Evolutionary conservation across 2,329 filamentous ascomycete species (phyloP), one percentile per base, ranked within the genome.

Genomic region (Cyphellophora europaea): DNA sequence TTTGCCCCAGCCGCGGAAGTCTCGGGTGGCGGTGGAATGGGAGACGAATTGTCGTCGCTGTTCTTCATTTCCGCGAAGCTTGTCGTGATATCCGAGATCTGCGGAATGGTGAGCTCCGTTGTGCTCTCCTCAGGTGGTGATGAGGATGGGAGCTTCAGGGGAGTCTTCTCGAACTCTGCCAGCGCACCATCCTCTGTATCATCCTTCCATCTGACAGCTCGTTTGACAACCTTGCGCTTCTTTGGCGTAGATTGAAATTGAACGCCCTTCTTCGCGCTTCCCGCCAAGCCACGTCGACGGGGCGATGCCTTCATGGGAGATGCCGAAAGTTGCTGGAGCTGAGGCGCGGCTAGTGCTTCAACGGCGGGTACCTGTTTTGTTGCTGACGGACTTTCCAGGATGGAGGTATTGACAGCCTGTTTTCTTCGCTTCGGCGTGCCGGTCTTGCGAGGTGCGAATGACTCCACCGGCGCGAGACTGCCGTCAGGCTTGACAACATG

Each of bases 401-500:
- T 53, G 10, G 58, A 43, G n/a, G 35, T 44, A 34, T 43, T 60
- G 15, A 32, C 16, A 27, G 36, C 33, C 15, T 44, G 47, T 51
- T 75, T 78, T 46, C 71, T 68, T 45, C 82, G 74, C 61, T 87
- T 89, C 0, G 86, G 82, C 2, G 87, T 93, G 13, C 83, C 82
- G 23, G 72, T 65, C 48, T 78, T 80, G 6, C 68, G 73, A 3
- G 85, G 82, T 5, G 83, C 75, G 45, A 85, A 79, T 21, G 72
- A 67, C 38, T 89, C 59, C 23, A 60, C 47, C 25, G 58, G 51
- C 18, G 62, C 54, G 35, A 78, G 60, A 36, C 66, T 72, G 13
- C 85, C 86, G 49, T 95, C 89, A 2, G 89, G 87, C 55, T 93
- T 94, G 56, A 98, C 82, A 16, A 95, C 76, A 49, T 93, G 85